Base-by-base conservation (phyloP, 2,329 filamentous ascomycete genomes). In the Phialemonium atrogriseum region DNA sequence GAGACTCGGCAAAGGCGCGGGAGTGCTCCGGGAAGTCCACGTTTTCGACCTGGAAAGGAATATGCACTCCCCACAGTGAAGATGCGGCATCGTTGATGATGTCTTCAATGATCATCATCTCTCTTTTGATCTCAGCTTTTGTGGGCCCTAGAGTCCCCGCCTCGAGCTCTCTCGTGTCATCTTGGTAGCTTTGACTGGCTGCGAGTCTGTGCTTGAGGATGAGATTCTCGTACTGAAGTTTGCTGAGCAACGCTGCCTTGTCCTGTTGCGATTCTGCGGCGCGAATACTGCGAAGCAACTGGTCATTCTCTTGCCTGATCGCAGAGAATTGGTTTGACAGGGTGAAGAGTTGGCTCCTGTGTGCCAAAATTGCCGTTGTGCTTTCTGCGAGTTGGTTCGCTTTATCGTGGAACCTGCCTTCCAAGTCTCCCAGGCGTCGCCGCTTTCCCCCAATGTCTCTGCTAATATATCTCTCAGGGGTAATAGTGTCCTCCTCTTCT, bases 331-430 rank as follows among this genome's bases (percentile, higher is more conserved):
- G 34, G 26, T 30, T 36, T 10, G 25, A 24, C 8, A 36, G 26
- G 17, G 34, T 26, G 26, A 36, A 33, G 18, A 36, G 29, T 16
- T 36, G 23, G 25, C 18, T 12, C 16, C 26, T 25, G 19, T 36
- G 20, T 24, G 30, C 25, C 21, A 20, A 14, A 20, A 24, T 25
- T 19, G 14, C 14, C 14, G 16, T 7, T 16, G 13, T 11, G 14
- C 5, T 11, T 27, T 11, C 14, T 14, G 25, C 9, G 14, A 17
- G 14, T 14, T 14, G 5, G 13, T 27, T 14, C 14, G 10, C 14
- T 27, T 5, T 11, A 16, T 3, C 18, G 25, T 16, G 7, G 14
- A 9, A 17, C n/a, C n/a, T n/a, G n/a, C n/a, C n/a, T n/a, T n/a
- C n/a, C n/a, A n/a, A n/a, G n/a, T n/a, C n/a, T n/a, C n/a, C n/a